A percentile compares a stretch with the other conserved stretches of the same genome.
phyloP scores from a whole-genome alignment of 2,329 filamentous ascomycete species.

The Rutstroemia sydowiana region DNA sequence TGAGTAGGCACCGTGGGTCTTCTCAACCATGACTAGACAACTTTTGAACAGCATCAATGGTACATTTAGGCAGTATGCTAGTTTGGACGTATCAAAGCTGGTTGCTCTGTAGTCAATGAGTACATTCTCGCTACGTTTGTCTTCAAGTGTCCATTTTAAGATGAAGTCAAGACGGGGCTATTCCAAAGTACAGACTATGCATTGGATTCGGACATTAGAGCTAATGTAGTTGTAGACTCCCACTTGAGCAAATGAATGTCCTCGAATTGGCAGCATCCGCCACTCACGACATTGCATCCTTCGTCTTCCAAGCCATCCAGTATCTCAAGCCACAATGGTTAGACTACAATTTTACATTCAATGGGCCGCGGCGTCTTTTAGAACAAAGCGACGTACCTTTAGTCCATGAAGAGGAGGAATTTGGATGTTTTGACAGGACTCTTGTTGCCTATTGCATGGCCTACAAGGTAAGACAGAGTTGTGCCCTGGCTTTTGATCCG shows the following conservation, averaged over 20 bases:
- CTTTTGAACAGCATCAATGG: no score
- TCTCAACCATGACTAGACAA: no score
- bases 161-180: not conserved
- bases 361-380: slow-evolving; percentile 48
- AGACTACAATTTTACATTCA: slow-evolving; percentile 53
- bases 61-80: no score
- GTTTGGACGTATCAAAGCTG: not conserved
- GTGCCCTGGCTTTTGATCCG: not conserved
- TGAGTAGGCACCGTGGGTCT: no score
- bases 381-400: slow-evolving; percentile 38
- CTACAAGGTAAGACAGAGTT: slow-evolving; percentile 47
- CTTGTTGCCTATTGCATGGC: slow-evolving; percentile 63
- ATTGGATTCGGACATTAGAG: not conserved
- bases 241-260: slow-evolving; percentile 46
- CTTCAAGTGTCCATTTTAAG: not conserved
- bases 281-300: slow-evolving; percentile 56
- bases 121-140: not conserved
- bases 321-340: slow-evolving; percentile 60
- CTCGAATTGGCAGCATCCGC: slow-evolving; percentile 57
- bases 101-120: no score
- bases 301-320: slow-evolving; percentile 53
- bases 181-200: not conserved
- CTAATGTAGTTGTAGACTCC: slow-evolving; percentile 30
- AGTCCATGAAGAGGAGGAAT: slow-evolving; percentile 47
- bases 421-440: slow-evolving; percentile 57